Evolutionary conservation across 108 stramenopile species (phyloP).

Genomic region (Cyclostephanos invisitatus): DNA sequence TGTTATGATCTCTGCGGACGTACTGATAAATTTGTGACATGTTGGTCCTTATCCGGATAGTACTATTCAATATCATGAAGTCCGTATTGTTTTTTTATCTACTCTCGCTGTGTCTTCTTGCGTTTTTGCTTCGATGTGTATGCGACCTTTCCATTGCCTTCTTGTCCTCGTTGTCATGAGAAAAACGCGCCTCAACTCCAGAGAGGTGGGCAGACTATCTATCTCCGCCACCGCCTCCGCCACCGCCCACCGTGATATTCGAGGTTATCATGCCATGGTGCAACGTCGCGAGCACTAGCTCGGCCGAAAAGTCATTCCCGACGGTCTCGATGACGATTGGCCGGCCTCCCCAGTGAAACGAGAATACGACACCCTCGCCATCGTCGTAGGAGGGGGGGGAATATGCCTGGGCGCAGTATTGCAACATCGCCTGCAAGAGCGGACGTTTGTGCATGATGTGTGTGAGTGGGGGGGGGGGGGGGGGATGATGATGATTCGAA

Average conservation of each 20-base stretch:
- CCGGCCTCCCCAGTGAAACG: slow-evolving; percentile 83
- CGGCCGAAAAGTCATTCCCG: slow-evolving; percentile 53
- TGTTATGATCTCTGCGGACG: not conserved
- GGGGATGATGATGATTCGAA: not conserved
- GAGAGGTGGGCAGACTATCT: not conserved
- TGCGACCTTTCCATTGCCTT: no score
- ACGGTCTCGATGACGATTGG: slow-evolving; percentile 73
- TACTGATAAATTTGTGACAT: no score
- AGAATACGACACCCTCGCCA: slow-evolving; percentile 50
- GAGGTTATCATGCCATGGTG: slow-evolving; percentile 62
- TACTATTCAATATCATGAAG: no score
- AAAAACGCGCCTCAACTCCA: not conserved
- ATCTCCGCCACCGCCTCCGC: slow-evolving; percentile 11
- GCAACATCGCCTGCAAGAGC: slow-evolving; percentile 58
- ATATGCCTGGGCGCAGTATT: slow-evolving; percentile 70
- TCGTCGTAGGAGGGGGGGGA: slow-evolving; percentile 24
- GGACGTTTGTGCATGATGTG: no score
- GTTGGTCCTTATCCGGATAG: no score
- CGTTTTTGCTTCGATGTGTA: no score
- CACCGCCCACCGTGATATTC: slow-evolving; percentile 26
- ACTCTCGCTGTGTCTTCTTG: no score
- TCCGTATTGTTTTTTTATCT: no score
- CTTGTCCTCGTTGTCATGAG: no score
- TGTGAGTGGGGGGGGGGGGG: no score
- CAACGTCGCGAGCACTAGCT: slow-evolving; percentile 76